phyloP scores from a whole-genome alignment of 1,139 yeast genomes.

The Saccharomyces hybrid region DNA sequence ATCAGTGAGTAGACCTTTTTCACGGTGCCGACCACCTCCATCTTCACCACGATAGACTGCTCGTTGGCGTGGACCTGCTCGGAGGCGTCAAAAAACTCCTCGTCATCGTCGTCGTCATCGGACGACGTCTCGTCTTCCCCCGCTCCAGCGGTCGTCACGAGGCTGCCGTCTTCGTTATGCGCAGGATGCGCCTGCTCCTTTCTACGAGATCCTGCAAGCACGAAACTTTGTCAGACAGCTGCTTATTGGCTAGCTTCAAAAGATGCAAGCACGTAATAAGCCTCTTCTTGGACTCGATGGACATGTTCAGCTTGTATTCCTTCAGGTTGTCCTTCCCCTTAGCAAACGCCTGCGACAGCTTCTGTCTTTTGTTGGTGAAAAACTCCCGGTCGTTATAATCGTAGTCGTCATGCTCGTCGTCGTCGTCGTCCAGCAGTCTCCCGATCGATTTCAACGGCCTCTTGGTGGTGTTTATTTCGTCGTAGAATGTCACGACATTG shows the following conservation, averaged over 20 bases:
- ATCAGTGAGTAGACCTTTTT: conserved; percentile 81
- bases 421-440: conserved; percentile 13
- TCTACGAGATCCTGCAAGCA: conserved; percentile 47
- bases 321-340: conserved; percentile 28
- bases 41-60: conserved; percentile 45
- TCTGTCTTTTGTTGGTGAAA: conserved; percentile 21
- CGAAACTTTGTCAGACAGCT: conserved; percentile 55
- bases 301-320: conserved; percentile 36
- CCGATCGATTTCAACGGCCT: conserved; percentile 17
- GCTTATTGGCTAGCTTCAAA: conserved; percentile 67
- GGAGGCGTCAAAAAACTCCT: conserved; percentile 27
- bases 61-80: conserved; percentile 32
- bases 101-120: conserved; percentile 26
- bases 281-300: conserved; percentile 62
- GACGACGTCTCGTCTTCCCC: conserved; percentile 11
- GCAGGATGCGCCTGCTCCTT: conserved; percentile 33
- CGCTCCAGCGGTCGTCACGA: conserved; percentile 6
- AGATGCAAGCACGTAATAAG: conserved; percentile 67
- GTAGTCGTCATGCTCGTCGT: conserved; percentile 14
- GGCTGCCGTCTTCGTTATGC: conserved; percentile 26
- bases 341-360: conserved; percentile 25
- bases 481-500: conserved; percentile 27
- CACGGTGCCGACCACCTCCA: conserved; percentile 81
- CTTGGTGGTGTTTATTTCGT: conserved; percentile 22
- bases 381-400: conserved; percentile 14